A percentile compares a stretch with the other conserved stretches of the same genome.
Evolutionary conservation across 1,284 basidiomycete species (phyloP).

Genomic region (Ganoderma lucidum): DNA sequence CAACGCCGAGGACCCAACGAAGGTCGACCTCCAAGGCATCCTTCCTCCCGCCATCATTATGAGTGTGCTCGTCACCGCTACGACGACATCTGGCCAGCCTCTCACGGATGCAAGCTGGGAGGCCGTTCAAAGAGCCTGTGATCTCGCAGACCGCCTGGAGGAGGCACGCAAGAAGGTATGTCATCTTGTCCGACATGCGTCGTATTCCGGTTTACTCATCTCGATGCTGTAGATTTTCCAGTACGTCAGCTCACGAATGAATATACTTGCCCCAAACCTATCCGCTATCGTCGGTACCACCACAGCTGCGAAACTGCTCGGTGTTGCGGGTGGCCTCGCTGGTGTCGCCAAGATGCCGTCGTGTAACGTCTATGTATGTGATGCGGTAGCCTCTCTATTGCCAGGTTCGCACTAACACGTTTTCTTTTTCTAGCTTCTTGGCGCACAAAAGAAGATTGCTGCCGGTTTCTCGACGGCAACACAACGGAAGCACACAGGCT

Average conservation of each 20-base stretch:
- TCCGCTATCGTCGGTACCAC: constrained; percentile 98
- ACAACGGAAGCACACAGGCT: constrained; percentile 94
- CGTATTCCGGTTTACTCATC: not conserved
- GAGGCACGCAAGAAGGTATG: constrained; percentile 85
- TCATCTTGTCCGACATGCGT: too few species aligned
- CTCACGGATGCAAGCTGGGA: constrained; percentile 80
- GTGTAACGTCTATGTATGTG: constrained; percentile 91
- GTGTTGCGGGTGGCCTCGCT: constrained; percentile 93
- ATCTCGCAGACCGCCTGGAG: constrained; percentile 88
- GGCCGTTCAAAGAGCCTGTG: constrained; percentile 86
- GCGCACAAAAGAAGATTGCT: constrained; percentile 90
- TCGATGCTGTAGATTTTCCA: constrained; percentile 81
- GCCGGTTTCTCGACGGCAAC: constrained; percentile 85
- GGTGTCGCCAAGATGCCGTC: constrained; percentile 95
- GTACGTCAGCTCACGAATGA: constrained; percentile 99
- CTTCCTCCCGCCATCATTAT: constrained; percentile 94
- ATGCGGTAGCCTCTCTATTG: not conserved
- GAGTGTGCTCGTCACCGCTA: constrained; percentile 96
- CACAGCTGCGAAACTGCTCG: constrained; percentile 97
- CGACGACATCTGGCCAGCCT: constrained; percentile 84
- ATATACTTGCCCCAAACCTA: constrained; percentile 96
- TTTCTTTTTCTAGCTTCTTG: constrained; percentile 73
- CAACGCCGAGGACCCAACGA: constrained; percentile 89
- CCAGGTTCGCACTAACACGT: not conserved
- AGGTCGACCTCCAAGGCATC: constrained; percentile 81